Evolutionary conservation across 805 yeast species (phyloP).

Genomic region (Kluyveromyces aestuarii): DNA sequence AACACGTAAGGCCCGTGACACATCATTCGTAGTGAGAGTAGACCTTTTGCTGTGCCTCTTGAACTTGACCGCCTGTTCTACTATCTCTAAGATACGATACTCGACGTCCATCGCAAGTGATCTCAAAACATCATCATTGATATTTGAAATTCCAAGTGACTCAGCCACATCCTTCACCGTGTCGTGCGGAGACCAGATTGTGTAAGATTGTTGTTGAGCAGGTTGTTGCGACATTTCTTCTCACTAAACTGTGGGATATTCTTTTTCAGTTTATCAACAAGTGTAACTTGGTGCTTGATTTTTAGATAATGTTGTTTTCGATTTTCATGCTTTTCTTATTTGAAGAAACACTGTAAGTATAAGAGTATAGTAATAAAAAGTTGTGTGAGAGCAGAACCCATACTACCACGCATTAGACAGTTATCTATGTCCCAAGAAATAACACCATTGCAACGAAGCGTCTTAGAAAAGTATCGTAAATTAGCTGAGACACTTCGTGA

Average conservation of each 20-base stretch:
- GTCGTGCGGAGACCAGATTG: conserved; percentile 95
- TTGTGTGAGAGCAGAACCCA: no score
- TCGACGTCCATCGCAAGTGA: conserved; percentile 99
- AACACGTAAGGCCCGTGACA: conserved; percentile 71
- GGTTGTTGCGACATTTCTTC: conserved; percentile 5
- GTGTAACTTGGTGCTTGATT: no score
- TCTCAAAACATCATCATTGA: conserved; percentile 89
- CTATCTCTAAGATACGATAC: conserved; percentile 87
- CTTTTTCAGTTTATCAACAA: no score
- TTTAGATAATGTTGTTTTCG: not conserved
- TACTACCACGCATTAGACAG: no score
- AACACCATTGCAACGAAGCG: conserved; percentile 24
- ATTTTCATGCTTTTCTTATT: not conserved
- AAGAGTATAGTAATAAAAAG: no score
- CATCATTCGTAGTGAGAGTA: conserved; percentile 70
- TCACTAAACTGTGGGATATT: not conserved
- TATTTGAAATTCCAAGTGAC: conserved; percentile 62
- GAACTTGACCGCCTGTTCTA: conserved; percentile 92
- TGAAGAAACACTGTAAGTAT: not conserved
- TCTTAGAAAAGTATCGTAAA: conserved; percentile 21
- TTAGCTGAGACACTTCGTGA: conserved; percentile 21
- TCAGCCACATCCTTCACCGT: conserved; percentile 97
- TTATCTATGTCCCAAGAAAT: conserved; percentile 13
- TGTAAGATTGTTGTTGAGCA: conserved; percentile 48
- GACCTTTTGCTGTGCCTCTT: conserved; percentile 91